Conservation (phyloP, 495 filamentous ascomycete genomes). For the Annulohypoxylon stygium region DNA sequence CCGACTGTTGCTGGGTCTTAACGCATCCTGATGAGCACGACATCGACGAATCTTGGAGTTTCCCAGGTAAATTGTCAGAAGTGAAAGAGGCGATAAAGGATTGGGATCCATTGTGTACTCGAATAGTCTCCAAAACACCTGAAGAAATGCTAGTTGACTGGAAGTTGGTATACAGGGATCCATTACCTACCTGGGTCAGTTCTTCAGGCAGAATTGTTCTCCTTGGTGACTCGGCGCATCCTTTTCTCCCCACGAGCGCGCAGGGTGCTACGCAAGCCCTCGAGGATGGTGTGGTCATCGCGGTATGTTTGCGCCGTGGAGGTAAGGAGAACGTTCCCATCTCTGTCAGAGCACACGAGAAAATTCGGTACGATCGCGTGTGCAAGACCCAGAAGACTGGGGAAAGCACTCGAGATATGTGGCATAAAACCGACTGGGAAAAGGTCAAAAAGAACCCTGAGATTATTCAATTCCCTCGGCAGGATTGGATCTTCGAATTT, state of each 20-base stretch:
- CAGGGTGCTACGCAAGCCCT: slow-evolving; percentile 76
- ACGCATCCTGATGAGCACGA: slow-evolving; percentile 71
- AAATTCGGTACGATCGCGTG: slow-evolving; percentile 64
- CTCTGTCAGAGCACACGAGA: slow-evolving; percentile 64
- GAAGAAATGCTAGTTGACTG: slow-evolving; percentile 68
- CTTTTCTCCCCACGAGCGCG: slow-evolving; percentile 72
- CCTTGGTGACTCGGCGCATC: slow-evolving; percentile 74
- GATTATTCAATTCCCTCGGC: slow-evolving; percentile 66
- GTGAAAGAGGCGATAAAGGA: slow-evolving; percentile 70
- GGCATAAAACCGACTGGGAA: slow-evolving; percentile 70
- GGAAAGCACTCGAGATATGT: slow-evolving; percentile 66
- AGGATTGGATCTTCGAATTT: slow-evolving; percentile 70
- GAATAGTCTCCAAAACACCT: slow-evolving; percentile 72
- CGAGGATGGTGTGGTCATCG: slow-evolving; percentile 73
- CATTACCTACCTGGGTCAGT: slow-evolving; percentile 72
- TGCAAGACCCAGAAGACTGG: slow-evolving; percentile 65
- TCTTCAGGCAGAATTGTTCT: slow-evolving; percentile 67
- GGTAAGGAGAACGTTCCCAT: slow-evolving; percentile 64
- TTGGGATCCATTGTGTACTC: slow-evolving; percentile 71
- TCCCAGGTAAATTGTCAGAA: slow-evolving; percentile 69
- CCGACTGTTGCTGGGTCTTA: slow-evolving; percentile 75
- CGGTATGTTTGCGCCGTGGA: slow-evolving; percentile 67
- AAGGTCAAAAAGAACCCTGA: slow-evolving; percentile 64
- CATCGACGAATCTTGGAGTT: slow-evolving; percentile 72
- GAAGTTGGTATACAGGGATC: slow-evolving; percentile 77